Evolutionary conservation across 2,329 filamentous ascomycete species (phyloP), one percentile per base, ranked within the genome.

Genomic region (Alternaria alternata): DNA sequence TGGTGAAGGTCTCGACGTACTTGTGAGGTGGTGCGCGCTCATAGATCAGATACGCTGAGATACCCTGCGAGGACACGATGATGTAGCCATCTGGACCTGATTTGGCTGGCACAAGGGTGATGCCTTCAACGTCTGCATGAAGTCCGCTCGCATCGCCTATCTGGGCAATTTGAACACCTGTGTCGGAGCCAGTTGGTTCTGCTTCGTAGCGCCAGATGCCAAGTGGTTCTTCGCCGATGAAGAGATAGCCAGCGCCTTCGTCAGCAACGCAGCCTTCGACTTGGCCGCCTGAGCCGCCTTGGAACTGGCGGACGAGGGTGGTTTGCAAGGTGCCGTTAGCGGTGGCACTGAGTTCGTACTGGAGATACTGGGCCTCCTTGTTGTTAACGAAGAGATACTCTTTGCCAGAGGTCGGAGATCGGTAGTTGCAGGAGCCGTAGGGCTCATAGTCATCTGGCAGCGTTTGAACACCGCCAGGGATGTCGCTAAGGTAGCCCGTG

Each of bases 301-400:
- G 80, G 51, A 86, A 86, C 38, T 81, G 79, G n/a, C 84, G 80
- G 2, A 86, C 82, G 1, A 87, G 79, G 0, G 72, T 78, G 0
- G 83, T 84, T 32, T 80, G 68, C 1, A 86, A 78, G 1, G 79
- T 78, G 6, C 80, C 80, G 30, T 82, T 73, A 3, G 73, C 32
- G 5, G 76, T 75, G 0, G 80, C 80, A 1, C 57, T 66, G 1
- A 86, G 72, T 58, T 85, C 82, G 59, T 83, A 86, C 65, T 86
- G 84, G 0, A 86, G 80, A 62, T 86, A 86, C n/a, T 81, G 75
- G 1, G 84, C 82, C 0, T 82, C 79, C 63, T 86, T 86, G 51
- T 82, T 81, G 64, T 86, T 86, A 61, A 86, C 83, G 52, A 86
- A 86, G 22, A 86, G 80, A 57, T 85, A 85, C 39, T 85, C 81